Percentiles rank a stretch among this genome's conserved stretches.
Conservation (phyloP, 495 filamentous ascomycete species). For the Podospora didyma region DNA sequence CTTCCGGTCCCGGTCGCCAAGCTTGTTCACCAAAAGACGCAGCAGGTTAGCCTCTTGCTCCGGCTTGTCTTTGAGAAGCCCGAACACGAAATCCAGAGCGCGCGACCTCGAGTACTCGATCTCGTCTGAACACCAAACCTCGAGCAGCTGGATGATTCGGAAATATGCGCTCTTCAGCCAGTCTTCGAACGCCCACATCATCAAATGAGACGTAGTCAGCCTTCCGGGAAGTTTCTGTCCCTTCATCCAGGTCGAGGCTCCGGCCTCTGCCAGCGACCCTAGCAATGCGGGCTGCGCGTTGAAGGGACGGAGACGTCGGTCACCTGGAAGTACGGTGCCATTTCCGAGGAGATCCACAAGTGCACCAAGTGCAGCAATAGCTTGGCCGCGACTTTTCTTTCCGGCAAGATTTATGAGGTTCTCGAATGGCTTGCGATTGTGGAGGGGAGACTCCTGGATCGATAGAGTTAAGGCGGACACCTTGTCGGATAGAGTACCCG, state of each 20-base stretch:
- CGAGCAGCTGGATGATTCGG: conserved; percentile 82
- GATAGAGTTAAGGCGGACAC: conserved; percentile 90
- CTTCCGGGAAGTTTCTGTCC: conserved; percentile 64
- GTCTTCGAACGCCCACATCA: conserved; percentile 91
- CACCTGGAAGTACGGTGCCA: conserved; percentile 75
- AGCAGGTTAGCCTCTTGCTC: conserved; percentile 96
- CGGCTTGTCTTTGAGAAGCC: conserved; percentile 88
- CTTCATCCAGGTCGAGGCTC: conserved; percentile 56
- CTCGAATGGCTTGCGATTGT: conserved; percentile 85
- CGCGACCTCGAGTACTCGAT: conserved; percentile 84
- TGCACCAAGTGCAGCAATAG: conserved; percentile 83
- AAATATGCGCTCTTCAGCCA: conserved; percentile 92
- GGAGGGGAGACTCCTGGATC: conserved; percentile 91
- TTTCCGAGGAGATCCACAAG: conserved; percentile 91
- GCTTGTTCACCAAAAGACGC: conserved; percentile 88
- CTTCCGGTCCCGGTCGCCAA: conserved; percentile 90
- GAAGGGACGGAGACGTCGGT: conserved; percentile 77
- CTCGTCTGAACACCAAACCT: conserved; percentile 89
- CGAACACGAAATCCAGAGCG: conserved; percentile 82
- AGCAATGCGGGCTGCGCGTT: conserved; percentile 74
- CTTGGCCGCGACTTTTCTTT: conserved; percentile 90
- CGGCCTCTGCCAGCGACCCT: conserved; percentile 56
- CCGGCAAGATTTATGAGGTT: conserved; percentile 71
- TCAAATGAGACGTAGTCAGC: conserved; percentile 68
- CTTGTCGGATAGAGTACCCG: conserved; percentile 93